Conservation (phyloP, 2,329 filamentous ascomycete genomes). For the Colletotrichum spinosum region DNA sequence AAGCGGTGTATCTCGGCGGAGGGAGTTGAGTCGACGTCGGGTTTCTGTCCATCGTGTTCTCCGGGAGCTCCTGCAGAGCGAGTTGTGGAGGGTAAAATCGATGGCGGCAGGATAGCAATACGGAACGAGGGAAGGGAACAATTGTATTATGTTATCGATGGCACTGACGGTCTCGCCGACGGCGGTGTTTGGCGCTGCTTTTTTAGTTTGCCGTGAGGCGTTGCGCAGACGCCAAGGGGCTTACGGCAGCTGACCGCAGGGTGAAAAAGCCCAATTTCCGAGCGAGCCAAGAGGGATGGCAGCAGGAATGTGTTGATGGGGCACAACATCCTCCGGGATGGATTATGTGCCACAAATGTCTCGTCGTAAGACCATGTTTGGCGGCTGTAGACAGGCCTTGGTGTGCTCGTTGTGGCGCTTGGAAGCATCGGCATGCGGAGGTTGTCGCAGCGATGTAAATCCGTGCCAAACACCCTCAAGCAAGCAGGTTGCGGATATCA, state of each 20-base stretch:
- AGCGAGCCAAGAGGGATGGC: conserved; percentile 18
- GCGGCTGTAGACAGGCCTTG: conserved; percentile 15
- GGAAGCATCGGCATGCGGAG: not conserved
- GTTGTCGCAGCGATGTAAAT: conserved; percentile 1
- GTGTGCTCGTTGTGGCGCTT: conserved; percentile 4
- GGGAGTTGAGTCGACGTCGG: conserved; percentile 9
- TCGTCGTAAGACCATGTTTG: conserved; percentile 12
- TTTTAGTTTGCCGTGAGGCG: conserved; percentile 33
- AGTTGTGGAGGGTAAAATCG: conserved; percentile 7
- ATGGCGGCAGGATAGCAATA: conserved; percentile 1
- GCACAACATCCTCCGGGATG: conserved; percentile 20
- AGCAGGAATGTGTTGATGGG: conserved; percentile 28
- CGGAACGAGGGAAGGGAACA: conserved; percentile 23
- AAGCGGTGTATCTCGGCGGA: conserved; percentile 28
- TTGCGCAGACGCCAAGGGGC: conserved; percentile 31
- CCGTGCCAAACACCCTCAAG: not conserved
- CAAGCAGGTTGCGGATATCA: not conserved
- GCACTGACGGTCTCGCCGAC: conserved; percentile 9
- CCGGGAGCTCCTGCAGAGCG: conserved; percentile 1
- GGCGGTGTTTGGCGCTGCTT: conserved; percentile 21
- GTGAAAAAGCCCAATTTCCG: conserved; percentile 31
- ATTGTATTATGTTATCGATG: conserved; percentile 36
- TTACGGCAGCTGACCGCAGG: conserved; percentile 37
- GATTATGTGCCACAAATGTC: conserved; percentile 22
- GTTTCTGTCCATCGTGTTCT: conserved; percentile 26